These are phyloP conservation scores for Aspergillus sp. DNA, from an alignment of 2,329 filamentous ascomycete species.

Conservation along the genomic window DNA sequence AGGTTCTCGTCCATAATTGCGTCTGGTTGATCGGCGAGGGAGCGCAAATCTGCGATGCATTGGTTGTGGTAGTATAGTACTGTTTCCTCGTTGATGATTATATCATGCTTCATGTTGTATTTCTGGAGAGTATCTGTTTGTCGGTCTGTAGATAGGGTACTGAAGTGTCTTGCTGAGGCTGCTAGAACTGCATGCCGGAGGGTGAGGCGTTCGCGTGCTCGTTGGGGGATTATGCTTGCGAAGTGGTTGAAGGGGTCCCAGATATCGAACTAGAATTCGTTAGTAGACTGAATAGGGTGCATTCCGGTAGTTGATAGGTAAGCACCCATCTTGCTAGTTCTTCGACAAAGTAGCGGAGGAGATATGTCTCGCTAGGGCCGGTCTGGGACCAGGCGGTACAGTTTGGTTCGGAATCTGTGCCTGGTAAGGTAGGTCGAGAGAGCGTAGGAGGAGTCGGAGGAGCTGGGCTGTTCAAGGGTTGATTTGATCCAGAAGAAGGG, in stretches of 20 bases:
- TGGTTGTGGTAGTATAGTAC: conserved; percentile 34
- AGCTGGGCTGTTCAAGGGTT: background rate
- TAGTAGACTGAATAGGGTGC: background rate
- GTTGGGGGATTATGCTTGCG: conserved; percentile 32
- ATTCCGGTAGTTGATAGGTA: background rate
- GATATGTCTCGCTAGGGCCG: conserved; percentile 10
- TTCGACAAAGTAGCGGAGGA: conserved; percentile 14
- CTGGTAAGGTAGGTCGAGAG: no score
- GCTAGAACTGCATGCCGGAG: conserved; percentile 32
- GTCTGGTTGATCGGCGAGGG: conserved; percentile 10
- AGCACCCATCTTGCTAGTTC: conserved; percentile 13
- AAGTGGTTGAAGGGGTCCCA: conserved; percentile 37
- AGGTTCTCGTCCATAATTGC: conserved; percentile 14
- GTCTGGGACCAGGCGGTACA: background rate
- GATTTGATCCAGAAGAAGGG: background rate
- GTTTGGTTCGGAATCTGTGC: background rate
- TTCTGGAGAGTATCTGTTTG: conserved; percentile 8
- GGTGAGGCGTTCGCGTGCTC: conserved; percentile 34
- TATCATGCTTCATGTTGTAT: conserved; percentile 11
- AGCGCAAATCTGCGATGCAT: conserved; percentile 33
- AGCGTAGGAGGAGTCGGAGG: no score
- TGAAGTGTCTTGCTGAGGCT: conserved; percentile 30
- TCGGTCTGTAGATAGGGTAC: conserved; percentile 9
- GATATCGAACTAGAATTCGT: conserved; percentile 26
- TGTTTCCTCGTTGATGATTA: conserved; percentile 19